These are phyloP conservation scores for Dysphania ambrosioides DNA, from an alignment of 148 eudicot species.

Conservation along the genomic window DNA sequence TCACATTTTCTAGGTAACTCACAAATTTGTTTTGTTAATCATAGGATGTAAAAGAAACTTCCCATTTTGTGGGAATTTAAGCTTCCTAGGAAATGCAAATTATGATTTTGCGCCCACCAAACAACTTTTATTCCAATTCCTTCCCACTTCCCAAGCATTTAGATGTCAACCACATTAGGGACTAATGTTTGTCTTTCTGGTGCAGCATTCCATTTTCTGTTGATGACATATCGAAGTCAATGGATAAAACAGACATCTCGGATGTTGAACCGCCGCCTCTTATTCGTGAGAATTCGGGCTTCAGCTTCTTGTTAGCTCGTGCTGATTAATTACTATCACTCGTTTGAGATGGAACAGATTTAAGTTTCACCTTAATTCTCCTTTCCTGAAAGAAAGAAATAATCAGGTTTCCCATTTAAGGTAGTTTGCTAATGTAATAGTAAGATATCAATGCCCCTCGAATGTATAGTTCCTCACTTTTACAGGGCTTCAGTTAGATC, in stretches of 20 bases:
- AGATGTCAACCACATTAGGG: too few relatives aligned
- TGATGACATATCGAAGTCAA: slow-evolving; percentile 93
- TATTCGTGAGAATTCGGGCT: slow-evolving; percentile 69
- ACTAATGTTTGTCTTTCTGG: slow-evolving; percentile 5
- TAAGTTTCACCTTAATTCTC: background rate
- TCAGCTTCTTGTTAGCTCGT: slow-evolving; percentile 74
- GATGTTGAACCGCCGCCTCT: slow-evolving; percentile 75
- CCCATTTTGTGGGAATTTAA: too few relatives aligned
- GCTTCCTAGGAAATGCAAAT: too few relatives aligned
- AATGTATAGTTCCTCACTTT: slow-evolving; percentile 6
- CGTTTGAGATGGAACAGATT: slow-evolving; percentile 10
- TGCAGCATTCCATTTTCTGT: slow-evolving; percentile 97
- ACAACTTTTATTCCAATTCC: too few relatives aligned
- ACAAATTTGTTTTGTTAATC: too few relatives aligned
- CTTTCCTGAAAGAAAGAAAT: slow-evolving; percentile 3
- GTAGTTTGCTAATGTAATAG: slow-evolving; percentile 9
- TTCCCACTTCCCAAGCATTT: too few relatives aligned
- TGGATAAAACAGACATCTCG: slow-evolving; percentile 74
- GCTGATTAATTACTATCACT: slow-evolving; percentile 30
- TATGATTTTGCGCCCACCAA: too few relatives aligned
- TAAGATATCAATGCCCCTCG: slow-evolving; percentile 5
- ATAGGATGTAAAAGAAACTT: too few relatives aligned
- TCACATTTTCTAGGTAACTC: too few relatives aligned
- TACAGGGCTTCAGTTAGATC: slow-evolving; percentile 16
- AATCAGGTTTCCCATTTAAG: background rate